phyloP scores from a whole-genome alignment of 2,329 filamentous ascomycete genomes.

The Colletotrichum costaricense region DNA sequence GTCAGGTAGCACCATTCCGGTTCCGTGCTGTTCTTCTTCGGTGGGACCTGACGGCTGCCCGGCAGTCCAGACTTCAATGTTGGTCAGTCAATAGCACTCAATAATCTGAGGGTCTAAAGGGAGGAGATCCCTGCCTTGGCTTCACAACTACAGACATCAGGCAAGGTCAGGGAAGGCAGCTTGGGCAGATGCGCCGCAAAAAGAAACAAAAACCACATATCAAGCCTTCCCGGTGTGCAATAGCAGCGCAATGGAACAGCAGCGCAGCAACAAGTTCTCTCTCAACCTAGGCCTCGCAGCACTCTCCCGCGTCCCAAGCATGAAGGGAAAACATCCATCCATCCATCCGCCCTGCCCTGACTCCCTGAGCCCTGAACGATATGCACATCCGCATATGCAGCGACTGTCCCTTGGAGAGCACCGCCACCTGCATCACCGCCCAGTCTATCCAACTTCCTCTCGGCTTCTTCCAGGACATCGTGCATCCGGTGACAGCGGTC shows the following conservation, averaged over 20 bases:
- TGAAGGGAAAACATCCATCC: background rate
- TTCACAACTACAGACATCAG: background rate
- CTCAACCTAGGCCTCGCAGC: background rate
- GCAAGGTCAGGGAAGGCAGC: constrained; percentile 7
- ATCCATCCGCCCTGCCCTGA: background rate
- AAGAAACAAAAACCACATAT: constrained; percentile 1
- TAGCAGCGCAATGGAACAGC: too few relatives aligned
- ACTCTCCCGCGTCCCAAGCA: background rate
- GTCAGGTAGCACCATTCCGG: constrained; percentile 8
- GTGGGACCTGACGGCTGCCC: constrained; percentile 1
- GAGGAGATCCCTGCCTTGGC: background rate
- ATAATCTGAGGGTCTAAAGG: background rate
- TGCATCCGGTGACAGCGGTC: background rate
- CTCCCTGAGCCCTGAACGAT: background rate
- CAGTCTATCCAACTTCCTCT: background rate
- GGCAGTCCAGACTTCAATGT: background rate
- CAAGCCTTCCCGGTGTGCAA: background rate
- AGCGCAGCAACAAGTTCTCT: too few relatives aligned
- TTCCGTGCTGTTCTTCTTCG: constrained; percentile 3
- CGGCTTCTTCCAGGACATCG: constrained; percentile 4
- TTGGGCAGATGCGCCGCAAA: constrained; percentile 1
- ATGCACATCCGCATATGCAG: constrained; percentile 23
- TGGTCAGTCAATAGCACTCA: background rate
- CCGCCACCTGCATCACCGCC: constrained; percentile 35
- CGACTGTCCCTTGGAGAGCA: constrained; percentile 13